phyloP scores from a whole-genome alignment of 768 basidiomycete species.

The button mushroom (Agaricus bisporus) region DNA sequence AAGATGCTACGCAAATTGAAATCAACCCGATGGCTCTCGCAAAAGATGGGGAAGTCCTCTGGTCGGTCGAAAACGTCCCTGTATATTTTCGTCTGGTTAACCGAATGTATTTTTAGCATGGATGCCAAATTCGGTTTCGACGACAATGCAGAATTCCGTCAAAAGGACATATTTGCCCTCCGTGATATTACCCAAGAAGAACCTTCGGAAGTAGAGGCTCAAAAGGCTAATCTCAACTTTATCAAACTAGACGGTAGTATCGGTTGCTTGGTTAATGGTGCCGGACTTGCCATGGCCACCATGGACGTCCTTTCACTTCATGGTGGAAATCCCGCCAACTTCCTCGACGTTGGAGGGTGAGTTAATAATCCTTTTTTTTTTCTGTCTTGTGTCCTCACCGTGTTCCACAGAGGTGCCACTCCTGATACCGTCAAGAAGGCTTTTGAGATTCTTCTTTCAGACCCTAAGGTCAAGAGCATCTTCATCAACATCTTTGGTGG shows the following conservation, averaged over 20 bases:
- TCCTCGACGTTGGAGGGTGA: constrained; percentile 96
- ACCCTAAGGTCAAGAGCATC: constrained; percentile 94
- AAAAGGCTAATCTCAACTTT: constrained; percentile 93
- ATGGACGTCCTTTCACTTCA: constrained; percentile 99
- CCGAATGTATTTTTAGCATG: constrained; percentile 56
- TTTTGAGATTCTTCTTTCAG: constrained; percentile 88
- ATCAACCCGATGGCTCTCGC: constrained; percentile 98
- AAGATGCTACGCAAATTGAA: constrained; percentile 99
- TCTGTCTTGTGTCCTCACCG: constrained; percentile 5
- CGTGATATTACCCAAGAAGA: constrained; percentile 95
- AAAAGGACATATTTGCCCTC: constrained; percentile 81
- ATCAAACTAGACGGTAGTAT: constrained; percentile 98
- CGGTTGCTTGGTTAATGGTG: constrained; percentile 97
- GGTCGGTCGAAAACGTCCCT: constrained; percentile 42
- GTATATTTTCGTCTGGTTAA: not conserved
- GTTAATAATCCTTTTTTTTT: constrained; percentile 10
- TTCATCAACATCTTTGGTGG: constrained; percentile 98
- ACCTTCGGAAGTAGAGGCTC: constrained; percentile 95
- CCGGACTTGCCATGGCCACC: constrained; percentile 98
- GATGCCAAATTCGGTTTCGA: constrained; percentile 99
- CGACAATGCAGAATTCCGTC: constrained; percentile 98
- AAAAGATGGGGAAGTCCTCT: constrained; percentile 85
- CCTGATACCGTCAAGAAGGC: constrained; percentile 99
- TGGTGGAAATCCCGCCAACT: constrained; percentile 96
- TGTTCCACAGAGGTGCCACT: constrained; percentile 72